Evolutionary conservation across 345 rosid species (phyloP).

Genomic region (Populus euphratica): DNA sequence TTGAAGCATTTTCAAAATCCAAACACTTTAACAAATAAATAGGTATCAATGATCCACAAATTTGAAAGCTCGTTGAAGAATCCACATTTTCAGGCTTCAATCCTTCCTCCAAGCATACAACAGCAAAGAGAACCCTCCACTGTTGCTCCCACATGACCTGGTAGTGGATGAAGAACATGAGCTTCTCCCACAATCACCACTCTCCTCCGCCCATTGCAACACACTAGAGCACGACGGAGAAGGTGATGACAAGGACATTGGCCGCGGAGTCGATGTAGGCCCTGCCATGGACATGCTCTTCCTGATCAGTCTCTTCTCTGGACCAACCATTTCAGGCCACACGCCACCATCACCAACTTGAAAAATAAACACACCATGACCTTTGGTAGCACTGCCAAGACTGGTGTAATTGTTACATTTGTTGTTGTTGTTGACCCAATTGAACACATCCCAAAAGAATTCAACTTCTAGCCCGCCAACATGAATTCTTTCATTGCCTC

Average conservation of each 20-base stretch:
- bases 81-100: neutral
- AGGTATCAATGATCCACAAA: neutral
- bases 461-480: conserved; percentile 44
- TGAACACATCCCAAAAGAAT: conserved; percentile 57
- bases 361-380: conserved; percentile 54
- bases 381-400: neutral
- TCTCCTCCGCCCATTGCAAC: conserved; percentile 68
- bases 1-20: neutral
- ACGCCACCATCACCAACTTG: conserved; percentile 63
- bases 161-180: conserved; percentile 52
- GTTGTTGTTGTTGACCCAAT: conserved; percentile 33
- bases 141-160: conserved; percentile 43
- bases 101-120: conserved; percentile 54
- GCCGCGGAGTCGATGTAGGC: conserved; percentile 14
- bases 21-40: neutral
- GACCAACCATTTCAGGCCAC: conserved; percentile 59
- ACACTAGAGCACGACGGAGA: conserved; percentile 49
- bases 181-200: conserved; percentile 55
- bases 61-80: neutral
- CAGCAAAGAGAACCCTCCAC: conserved; percentile 46
- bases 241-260: conserved; percentile 8
- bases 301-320: conserved; percentile 56
- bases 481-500: conserved; percentile 48
- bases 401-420: neutral
- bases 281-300: conserved; percentile 33